Evolutionary conservation across 2,329 filamentous ascomycete species (phyloP).

Genomic region (Xylariomycetidae sp.): DNA sequence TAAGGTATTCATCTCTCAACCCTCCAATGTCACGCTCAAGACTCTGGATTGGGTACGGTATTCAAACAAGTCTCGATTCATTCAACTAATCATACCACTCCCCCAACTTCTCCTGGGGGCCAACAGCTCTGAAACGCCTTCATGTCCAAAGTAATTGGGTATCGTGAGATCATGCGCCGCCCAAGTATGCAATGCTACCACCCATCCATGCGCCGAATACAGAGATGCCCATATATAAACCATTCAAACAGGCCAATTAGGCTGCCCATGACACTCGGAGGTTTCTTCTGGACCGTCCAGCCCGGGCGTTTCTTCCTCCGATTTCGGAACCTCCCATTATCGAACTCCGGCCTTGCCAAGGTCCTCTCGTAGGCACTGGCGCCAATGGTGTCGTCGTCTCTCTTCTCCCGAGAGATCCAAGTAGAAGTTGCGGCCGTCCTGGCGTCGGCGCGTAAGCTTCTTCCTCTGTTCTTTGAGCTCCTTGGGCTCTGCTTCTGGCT

Average conservation of each 20-base stretch:
- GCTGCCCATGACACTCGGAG: conserved; percentile 27
- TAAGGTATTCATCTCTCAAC: no score
- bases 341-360: conserved; percentile 19
- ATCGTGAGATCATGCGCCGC: background rate
- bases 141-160: no score
- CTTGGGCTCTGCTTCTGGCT: conserved; percentile 9
- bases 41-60: no score
- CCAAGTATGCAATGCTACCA: background rate
- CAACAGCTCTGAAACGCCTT: no score
- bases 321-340: conserved; percentile 19
- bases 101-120: no score
- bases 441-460: conserved; percentile 24
- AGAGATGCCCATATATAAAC: conserved; percentile 1
- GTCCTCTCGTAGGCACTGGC: conserved; percentile 20
- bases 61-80: no score
- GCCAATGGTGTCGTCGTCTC: conserved; percentile 27
- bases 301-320: conserved; percentile 14
- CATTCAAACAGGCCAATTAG: no score
- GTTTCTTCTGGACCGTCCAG: conserved; percentile 18
- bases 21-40: no score
- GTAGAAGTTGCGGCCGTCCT: conserved; percentile 24
- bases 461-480: conserved; percentile 4
- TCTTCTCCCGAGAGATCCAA: conserved; percentile 18
- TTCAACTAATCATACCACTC: no score
- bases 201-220: background rate